Evolutionary conservation across 345 rosid genomes (phyloP).

Genomic region (Mercurialis annua): DNA sequence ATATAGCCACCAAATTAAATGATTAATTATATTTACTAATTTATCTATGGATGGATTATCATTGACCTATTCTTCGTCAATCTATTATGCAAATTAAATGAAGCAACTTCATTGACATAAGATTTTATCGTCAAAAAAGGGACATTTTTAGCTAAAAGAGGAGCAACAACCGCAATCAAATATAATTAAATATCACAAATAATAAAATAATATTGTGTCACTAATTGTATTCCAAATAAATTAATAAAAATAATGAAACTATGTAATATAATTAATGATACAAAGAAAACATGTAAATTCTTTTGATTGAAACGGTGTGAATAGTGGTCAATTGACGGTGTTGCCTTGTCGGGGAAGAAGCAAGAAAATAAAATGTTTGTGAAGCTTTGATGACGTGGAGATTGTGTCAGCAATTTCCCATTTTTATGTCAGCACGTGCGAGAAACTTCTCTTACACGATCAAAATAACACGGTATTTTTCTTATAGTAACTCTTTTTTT

Average conservation of each 20-base stretch:
- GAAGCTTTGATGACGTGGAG: conserved; percentile 30
- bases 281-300: background rate
- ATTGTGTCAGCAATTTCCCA: conserved; percentile 34
- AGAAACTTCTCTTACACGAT: conserved; percentile 22
- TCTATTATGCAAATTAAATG: background rate
- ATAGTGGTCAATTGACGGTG: conserved; percentile 17
- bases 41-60: no score
- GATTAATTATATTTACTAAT: no score
- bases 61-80: conserved; percentile 4
- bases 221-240: no score
- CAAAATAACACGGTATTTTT: conserved; percentile 17
- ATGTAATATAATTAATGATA: no score
- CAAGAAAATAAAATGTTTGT: conserved; percentile 2
- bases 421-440: conserved; percentile 15
- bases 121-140: background rate
- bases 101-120: background rate
- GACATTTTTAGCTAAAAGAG: background rate
- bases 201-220: background rate
- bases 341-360: conserved; percentile 36
- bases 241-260: background rate
- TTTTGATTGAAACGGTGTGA: conserved; percentile 12
- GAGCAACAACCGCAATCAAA: background rate
- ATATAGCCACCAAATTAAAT: no score
- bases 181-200: background rate
- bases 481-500: no score